Evolutionary conservation across 352 stramenopile genomes (phyloP).

Genomic region (Phytophthora multivora): DNA sequence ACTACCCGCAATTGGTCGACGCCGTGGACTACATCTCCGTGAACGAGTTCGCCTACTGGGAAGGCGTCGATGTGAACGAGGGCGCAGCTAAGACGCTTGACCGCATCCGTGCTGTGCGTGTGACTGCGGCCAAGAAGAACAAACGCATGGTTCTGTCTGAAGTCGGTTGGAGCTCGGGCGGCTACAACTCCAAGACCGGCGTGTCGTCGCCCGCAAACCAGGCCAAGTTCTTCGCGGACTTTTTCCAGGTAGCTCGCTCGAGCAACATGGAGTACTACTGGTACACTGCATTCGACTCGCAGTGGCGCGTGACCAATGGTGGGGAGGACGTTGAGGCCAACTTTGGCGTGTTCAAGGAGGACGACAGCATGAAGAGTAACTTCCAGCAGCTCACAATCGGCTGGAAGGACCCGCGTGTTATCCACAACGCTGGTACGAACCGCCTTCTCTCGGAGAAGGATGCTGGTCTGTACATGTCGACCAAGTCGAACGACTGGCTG

Average conservation of each 20-base stretch:
- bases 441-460: constrained; percentile 41
- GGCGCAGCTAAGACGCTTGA: constrained; percentile 52
- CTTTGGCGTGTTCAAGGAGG: constrained; percentile 67
- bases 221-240: constrained; percentile 70
- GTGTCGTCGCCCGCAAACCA: constrained; percentile 53
- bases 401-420: constrained; percentile 28
- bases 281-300: constrained; percentile 70
- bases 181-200: constrained; percentile 30
- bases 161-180: constrained; percentile 63
- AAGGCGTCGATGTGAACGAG: constrained; percentile 50
- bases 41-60: constrained; percentile 86
- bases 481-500: constrained; percentile 47
- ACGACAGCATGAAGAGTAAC: constrained; percentile 64
- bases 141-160: constrained; percentile 74
- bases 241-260: constrained; percentile 52
- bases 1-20: constrained; percentile 54
- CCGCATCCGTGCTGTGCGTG: constrained; percentile 42
- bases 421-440: constrained; percentile 37
- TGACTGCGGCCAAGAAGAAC: constrained; percentile 41
- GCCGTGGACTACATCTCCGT: constrained; percentile 71
- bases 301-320: constrained; percentile 53
- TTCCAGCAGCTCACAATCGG: constrained; percentile 49
- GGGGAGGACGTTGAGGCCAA: constrained; percentile 58
- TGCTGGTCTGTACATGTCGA: constrained; percentile 43
- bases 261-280: constrained; percentile 70